Evolutionary conservation across 352 stramenopile genomes (phyloP).

Genomic region (Thalassiosira exigua): DNA sequence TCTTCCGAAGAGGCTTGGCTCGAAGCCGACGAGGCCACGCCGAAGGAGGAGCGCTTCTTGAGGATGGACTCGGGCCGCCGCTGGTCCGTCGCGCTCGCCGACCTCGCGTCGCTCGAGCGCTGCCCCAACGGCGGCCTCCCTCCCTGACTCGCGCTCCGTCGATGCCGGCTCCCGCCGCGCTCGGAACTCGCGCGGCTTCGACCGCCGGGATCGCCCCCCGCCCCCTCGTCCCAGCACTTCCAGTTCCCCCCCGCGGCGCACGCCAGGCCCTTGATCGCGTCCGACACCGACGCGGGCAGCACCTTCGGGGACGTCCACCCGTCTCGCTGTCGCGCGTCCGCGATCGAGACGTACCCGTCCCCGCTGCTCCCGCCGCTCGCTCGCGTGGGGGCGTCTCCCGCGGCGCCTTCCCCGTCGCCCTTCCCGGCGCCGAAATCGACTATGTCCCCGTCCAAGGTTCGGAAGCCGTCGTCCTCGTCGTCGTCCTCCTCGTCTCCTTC

Average conservation of each 20-base stretch:
- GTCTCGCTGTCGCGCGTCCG: neutral
- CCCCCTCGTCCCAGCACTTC: conserved; percentile 14
- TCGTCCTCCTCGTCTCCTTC: neutral
- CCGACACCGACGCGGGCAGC: neutral
- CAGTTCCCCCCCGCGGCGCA: conserved; percentile 27
- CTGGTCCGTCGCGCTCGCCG: too few relatives aligned
- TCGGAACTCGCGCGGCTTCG: too few relatives aligned
- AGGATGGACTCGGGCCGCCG: too few relatives aligned
- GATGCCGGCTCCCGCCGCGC: too few relatives aligned
- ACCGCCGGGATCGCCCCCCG: too few relatives aligned
- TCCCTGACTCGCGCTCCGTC: too few relatives aligned
- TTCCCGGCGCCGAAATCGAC: neutral
- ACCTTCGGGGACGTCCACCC: neutral
- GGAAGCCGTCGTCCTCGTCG: neutral
- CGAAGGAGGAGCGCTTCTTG: too few relatives aligned
- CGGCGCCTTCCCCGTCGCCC: neutral
- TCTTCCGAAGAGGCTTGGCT: too few relatives aligned
- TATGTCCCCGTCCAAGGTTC: conserved; percentile 10
- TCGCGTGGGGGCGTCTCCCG: conserved; percentile 7
- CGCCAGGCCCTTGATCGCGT: conserved; percentile 6
- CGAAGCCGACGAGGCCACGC: too few relatives aligned
- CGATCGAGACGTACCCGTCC: conserved; percentile 21
- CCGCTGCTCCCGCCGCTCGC: too few relatives aligned
- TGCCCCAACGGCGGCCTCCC: too few relatives aligned
- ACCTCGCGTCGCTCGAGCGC: too few relatives aligned